Evolutionary conservation across 2,329 filamentous ascomycete species (phyloP).

Genomic region (Calycina herbarum): DNA sequence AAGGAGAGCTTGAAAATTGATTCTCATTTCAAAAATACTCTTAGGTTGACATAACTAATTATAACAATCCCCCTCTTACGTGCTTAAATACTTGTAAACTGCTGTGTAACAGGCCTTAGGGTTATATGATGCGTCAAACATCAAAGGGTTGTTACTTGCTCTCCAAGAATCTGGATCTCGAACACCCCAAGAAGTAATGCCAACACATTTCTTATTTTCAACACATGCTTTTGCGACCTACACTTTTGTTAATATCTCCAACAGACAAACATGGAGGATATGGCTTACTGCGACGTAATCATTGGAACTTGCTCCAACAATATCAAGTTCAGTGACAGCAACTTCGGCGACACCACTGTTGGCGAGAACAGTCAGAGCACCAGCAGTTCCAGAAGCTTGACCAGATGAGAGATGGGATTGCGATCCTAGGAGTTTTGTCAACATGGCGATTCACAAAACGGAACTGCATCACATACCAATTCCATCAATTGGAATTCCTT

Average conservation of each 20-base stretch:
- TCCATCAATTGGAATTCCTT: conserved; percentile 39
- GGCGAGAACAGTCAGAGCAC: conserved; percentile 38
- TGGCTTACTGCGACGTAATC: conserved; percentile 24
- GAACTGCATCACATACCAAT: conserved; percentile 43
- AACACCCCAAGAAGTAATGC: conserved; percentile 37
- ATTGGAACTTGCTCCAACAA: conserved; percentile 36
- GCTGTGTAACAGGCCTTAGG: conserved; percentile 5
- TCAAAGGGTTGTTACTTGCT: conserved; percentile 7
- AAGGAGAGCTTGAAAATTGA: too few relatives aligned
- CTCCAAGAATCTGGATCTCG: conserved; percentile 46
- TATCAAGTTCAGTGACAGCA: conserved; percentile 61
- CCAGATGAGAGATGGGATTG: conserved; percentile 22
- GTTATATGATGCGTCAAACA: conserved; percentile 11
- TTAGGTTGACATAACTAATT: too few relatives aligned
- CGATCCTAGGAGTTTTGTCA: conserved; percentile 2
- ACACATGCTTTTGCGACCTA: conserved; percentile 23
- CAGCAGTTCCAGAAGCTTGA: conserved; percentile 12
- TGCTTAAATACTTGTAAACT: conserved; percentile 6
- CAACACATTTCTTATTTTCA: conserved; percentile 34
- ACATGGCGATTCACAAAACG: not conserved
- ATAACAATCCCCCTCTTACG: too few relatives aligned
- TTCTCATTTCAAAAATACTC: too few relatives aligned
- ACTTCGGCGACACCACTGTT: conserved; percentile 54
- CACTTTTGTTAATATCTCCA: conserved; percentile 25
- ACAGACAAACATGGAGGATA: too few relatives aligned